Percentiles rank a stretch among this genome's conserved stretches.
phyloP scores from a whole-genome alignment of 495 filamentous ascomycete species.

The Recurvomyces mirabilis region DNA sequence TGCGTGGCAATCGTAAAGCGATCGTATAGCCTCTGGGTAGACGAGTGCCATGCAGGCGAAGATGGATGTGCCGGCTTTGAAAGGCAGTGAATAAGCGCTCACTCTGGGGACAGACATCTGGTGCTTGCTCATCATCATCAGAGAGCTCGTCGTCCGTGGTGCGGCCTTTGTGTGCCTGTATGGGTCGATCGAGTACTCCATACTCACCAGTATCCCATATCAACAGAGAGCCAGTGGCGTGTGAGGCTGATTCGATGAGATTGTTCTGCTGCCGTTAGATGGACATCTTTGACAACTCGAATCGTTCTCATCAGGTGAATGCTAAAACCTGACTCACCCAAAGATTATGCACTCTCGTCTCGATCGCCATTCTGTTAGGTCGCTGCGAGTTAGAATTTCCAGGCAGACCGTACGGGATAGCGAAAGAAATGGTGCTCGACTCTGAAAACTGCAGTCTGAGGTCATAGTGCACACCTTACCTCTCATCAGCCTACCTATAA shows the following conservation, averaged over 20 bases:
- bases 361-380: slow-evolving; percentile 51
- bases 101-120: slow-evolving; percentile 30
- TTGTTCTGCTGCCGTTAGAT: slow-evolving; percentile 43
- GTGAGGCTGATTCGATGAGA: slow-evolving; percentile 52
- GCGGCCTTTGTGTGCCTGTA: slow-evolving; percentile 17
- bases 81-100: slow-evolving; percentile 46
- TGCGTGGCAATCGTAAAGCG: slow-evolving; percentile 42
- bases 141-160: slow-evolving; percentile 39
- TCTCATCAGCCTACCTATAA: slow-evolving; percentile 3
- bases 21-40: slow-evolving; percentile 49
- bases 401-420: slow-evolving; percentile 56
- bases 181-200: slow-evolving; percentile 40
- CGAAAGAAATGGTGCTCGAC: slow-evolving; percentile 51
- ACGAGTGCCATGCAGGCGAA: slow-evolving; percentile 48
- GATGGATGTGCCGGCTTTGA: slow-evolving; percentile 46
- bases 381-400: slow-evolving; percentile 50
- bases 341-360: slow-evolving; percentile 55
- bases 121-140: slow-evolving; percentile 17
- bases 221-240: slow-evolving; percentile 49
- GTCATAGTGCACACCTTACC: slow-evolving; percentile 36
- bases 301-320: no score
- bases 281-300: no score
- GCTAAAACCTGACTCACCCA: no score
- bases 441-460: slow-evolving; percentile 55
- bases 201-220: slow-evolving; percentile 66